Conservation (phyloP, 768 basidiomycete species). For the Glaciozyma martinii region DNA sequence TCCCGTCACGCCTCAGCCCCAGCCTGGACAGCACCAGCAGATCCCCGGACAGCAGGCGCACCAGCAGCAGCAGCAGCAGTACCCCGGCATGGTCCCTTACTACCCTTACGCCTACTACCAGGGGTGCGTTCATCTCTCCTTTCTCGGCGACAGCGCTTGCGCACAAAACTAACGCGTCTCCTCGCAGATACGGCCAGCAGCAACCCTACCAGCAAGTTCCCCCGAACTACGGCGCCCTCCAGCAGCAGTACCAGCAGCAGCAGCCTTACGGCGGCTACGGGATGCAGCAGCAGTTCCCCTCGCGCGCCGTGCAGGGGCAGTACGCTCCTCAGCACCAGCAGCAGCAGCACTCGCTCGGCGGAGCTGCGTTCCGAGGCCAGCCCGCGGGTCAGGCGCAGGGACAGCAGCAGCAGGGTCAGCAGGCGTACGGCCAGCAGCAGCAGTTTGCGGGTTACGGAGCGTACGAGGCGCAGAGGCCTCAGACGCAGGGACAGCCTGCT, state of each 20-base stretch:
- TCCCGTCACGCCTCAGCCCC: conserved; percentile 11
- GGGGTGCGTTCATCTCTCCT: background rate
- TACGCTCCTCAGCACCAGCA: conserved; percentile 14
- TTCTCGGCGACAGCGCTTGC: background rate
- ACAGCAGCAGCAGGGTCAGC: conserved; percentile 20
- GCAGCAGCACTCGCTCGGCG: conserved; percentile 13
- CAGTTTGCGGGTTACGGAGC: background rate
- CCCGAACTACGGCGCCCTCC: conserved; percentile 24
- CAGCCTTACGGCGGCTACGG: background rate
- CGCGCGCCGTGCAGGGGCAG: background rate
- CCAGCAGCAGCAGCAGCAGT: background rate
- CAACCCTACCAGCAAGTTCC: conserved; percentile 11
- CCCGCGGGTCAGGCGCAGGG: conserved; percentile 15
- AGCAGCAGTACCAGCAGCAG: conserved; percentile 10
- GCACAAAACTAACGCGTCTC: background rate
- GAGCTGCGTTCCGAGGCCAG: background rate
- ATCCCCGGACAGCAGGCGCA: conserved; percentile 8
- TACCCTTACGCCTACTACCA: conserved; percentile 21
- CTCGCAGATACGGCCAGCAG: conserved; percentile 1
- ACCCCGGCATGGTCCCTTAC: conserved; percentile 20
- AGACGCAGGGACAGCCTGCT: conserved; percentile 10
- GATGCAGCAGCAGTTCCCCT: background rate
- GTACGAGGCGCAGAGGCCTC: conserved; percentile 23
- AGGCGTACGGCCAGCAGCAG: background rate
- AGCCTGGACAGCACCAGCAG: conserved; percentile 17